A percentile compares a stretch with the other conserved stretches of the same genome.
These are phyloP conservation scores for Penicillium crystallinum DNA, from an alignment of 495 filamentous ascomycete species.

Conservation along the genomic window DNA sequence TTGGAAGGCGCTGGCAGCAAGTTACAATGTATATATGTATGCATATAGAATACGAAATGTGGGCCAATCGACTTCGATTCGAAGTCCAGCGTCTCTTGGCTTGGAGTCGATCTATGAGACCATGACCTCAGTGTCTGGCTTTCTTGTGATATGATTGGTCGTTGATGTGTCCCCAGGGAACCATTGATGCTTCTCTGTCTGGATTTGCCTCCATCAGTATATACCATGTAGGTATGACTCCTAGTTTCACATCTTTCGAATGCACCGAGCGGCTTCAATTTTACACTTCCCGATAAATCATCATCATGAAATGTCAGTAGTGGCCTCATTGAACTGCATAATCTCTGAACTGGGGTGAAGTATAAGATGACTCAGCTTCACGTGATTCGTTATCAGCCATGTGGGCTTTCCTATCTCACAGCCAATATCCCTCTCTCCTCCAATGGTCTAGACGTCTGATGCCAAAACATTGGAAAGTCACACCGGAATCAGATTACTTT, in stretches of 20 bases:
- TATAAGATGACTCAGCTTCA: conserved; percentile 5
- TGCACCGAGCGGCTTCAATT: too few species aligned
- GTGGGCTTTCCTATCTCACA: conserved; percentile 11
- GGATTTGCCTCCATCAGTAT: neutral
- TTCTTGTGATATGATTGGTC: neutral
- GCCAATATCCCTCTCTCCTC: conserved; percentile 4
- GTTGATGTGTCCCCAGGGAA: neutral
- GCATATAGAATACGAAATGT: neutral
- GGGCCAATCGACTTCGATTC: too few species aligned
- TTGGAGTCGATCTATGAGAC: neutral
- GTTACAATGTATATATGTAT: neutral
- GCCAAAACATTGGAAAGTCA: neutral
- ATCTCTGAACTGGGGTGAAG: neutral
- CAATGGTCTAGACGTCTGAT: neutral
- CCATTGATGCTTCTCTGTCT: neutral
- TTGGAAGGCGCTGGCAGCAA: conserved; percentile 10
- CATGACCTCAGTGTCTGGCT: neutral
- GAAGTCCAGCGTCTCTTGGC: neutral
- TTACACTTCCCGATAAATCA: too few species aligned
- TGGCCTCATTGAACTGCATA: neutral
- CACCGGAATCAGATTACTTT: neutral
- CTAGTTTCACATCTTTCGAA: too few species aligned
- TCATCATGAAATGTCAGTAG: neutral
- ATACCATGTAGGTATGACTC: too few species aligned
- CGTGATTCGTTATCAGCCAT: conserved; percentile 8